These are phyloP conservation scores for Hypholoma fasciculare DNA, from an alignment of 768 basidiomycete genomes.

Conservation along the genomic window DNA sequence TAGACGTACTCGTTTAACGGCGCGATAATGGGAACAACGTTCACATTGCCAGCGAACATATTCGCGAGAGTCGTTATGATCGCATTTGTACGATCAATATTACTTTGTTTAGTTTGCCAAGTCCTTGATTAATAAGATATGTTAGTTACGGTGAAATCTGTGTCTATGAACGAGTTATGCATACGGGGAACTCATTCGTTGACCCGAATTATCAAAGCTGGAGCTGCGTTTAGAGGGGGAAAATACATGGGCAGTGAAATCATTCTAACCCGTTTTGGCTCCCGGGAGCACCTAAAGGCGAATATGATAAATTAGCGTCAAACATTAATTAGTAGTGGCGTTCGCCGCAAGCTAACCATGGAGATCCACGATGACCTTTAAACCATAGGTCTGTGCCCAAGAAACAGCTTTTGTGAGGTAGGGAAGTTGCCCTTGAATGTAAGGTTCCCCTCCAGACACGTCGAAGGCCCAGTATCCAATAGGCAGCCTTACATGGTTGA, in stretches of 20 bases:
- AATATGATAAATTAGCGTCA: too few species aligned
- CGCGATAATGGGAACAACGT: constrained; percentile 67
- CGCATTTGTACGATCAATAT: constrained; percentile 65
- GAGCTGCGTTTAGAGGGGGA: constrained; percentile 1
- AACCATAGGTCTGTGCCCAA: constrained; percentile 68
- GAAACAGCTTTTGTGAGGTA: constrained; percentile 65
- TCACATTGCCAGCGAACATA: constrained; percentile 52
- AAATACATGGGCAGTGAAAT: neutral
- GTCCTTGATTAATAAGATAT: constrained; percentile 25
- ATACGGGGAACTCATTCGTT: constrained; percentile 54
- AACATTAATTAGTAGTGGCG: too few species aligned
- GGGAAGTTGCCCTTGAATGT: constrained; percentile 71
- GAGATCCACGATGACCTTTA: constrained; percentile 84
- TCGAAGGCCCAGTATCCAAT: constrained; percentile 94
- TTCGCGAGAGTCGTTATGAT: constrained; percentile 64
- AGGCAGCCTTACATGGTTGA: constrained; percentile 83
- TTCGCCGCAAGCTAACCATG: constrained; percentile 38
- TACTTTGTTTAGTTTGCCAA: constrained; percentile 69
- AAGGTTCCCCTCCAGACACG: constrained; percentile 75
- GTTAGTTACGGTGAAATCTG: neutral
- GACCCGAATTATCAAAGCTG: constrained; percentile 85
- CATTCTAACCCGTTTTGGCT: constrained; percentile 75
- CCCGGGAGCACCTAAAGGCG: constrained; percentile 59
- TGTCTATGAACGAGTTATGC: constrained; percentile 9
- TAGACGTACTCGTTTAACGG: constrained; percentile 72